Percentiles rank a stretch among this genome's conserved stretches.
Conservation (phyloP, 805 yeast genomes). For the Wickerhamomyces hampshirensis region DNA sequence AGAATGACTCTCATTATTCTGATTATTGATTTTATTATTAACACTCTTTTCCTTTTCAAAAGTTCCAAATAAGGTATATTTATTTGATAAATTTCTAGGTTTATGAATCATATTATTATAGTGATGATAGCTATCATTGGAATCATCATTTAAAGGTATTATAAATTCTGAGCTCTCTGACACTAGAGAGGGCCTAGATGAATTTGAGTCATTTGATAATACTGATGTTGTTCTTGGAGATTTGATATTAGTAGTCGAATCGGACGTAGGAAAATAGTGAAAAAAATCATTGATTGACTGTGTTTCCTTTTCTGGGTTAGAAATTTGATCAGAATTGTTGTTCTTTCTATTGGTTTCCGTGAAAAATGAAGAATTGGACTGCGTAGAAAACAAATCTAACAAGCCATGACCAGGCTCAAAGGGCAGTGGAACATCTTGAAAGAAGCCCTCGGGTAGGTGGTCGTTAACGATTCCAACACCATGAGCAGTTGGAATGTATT, state of each 20-base stretch:
- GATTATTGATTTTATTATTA: neutral
- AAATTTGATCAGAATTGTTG: neutral
- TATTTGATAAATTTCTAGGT: conserved; percentile 1
- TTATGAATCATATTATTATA: conserved; percentile 18
- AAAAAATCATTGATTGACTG: conserved; percentile 6
- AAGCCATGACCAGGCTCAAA: conserved; percentile 35
- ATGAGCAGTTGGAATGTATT: conserved; percentile 29
- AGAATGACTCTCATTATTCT: conserved; percentile 1
- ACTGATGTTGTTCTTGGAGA: conserved; percentile 1
- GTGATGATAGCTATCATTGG: conserved; percentile 13
- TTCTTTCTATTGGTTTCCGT: conserved; percentile 3
- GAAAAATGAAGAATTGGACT: conserved; percentile 1
- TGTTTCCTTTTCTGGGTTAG: neutral
- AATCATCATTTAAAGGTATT: no score
- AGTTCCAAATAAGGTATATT: conserved; percentile 11
- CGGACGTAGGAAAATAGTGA: conserved; percentile 7
- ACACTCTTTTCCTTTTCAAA: conserved; percentile 8
- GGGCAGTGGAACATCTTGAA: conserved; percentile 30
- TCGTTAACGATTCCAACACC: conserved; percentile 29
- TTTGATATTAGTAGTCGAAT: neutral
- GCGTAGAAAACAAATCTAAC: conserved; percentile 31
- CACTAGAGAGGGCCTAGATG: conserved; percentile 1
- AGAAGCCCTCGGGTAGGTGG: conserved; percentile 19
- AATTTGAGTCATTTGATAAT: neutral
- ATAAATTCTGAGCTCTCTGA: no score